A percentile compares a stretch with the other conserved stretches of the same genome.
phyloP scores from a whole-genome alignment of 139 green algal species.

The Coccomyxa sp. region DNA sequence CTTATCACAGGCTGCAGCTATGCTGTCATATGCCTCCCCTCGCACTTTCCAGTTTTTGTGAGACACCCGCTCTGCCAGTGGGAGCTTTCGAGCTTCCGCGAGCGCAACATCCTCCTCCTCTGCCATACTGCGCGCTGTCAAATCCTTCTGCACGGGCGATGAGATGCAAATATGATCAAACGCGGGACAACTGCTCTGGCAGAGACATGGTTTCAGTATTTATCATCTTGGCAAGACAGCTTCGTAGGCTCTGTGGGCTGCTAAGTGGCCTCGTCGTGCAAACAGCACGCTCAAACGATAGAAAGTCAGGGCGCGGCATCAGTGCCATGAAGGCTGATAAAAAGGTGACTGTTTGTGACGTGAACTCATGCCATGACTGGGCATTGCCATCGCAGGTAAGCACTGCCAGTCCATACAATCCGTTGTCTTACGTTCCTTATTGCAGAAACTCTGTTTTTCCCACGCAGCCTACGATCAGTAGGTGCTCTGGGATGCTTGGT shows the following conservation, averaged over 20 bases:
- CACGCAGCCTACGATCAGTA: neutral
- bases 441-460: neutral
- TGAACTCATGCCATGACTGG: too few relatives aligned
- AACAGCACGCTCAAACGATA: neutral
- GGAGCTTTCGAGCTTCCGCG: constrained; percentile 54
- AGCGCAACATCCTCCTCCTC: constrained; percentile 48
- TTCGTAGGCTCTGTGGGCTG: neutral
- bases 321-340: too few relatives aligned
- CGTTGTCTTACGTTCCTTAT: too few relatives aligned
- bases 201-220: neutral
- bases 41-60: constrained; percentile 92
- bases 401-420: too few relatives aligned
- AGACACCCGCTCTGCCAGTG: constrained; percentile 49
- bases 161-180: too few relatives aligned
- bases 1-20: constrained; percentile 43
- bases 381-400: too few relatives aligned
- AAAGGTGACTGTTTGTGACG: too few relatives aligned
- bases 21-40: constrained; percentile 70
- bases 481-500: too few relatives aligned
- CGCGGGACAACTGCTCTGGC: too few relatives aligned
- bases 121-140: neutral
- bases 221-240: neutral
- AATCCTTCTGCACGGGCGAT: neutral
- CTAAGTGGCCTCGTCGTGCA: neutral
- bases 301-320: too few relatives aligned